Base-by-base conservation (phyloP, 371 early-diverging fungal species). In the Nematocida sp. region DNA sequence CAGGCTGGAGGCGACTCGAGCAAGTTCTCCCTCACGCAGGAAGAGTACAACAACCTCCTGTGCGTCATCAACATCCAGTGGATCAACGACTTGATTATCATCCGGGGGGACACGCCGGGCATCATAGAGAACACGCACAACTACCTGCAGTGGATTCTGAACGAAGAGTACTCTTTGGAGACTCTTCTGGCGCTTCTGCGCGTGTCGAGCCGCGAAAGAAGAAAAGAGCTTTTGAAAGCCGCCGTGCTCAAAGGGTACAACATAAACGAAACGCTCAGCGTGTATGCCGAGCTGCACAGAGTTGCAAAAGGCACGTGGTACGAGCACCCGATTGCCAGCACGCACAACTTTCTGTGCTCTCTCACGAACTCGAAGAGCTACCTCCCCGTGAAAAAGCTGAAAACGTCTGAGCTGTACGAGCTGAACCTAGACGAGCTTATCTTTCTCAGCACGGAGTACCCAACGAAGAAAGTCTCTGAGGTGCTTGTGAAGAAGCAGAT, bases 111-210 rank as follows among this genome's bases (percentile, higher is more conserved):
- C 13, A 62, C 63, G 11, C 58, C 74, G 36, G 74, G 74, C 8
- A 70, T 70, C 17, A 70, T 70, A n/a, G 74, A 70, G 25, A 70
- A 70, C 32, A 62, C 58, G 3, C 15, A 60, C 19, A 70, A 62
- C 74, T 70, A 70, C 27, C 34, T 70, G 25, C 40, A 60, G 29
- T 70, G 74, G 74, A 70, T 70, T 19, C 74, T 70, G 13, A 21
- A 13, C 4, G 74, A 70, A 31, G 74, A 70, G 50, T 70, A 70
- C 58, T 70, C 63, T 21, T 23, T 70, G 15, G 58, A 57, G 62
- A 60, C 50, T 0, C 40, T 70, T 17, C 21, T 70, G 48, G 49
- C 60, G 13, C 62, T 70, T 13, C 57, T 70, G 17, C 54, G 52
- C 27, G 74, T 70, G 13, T 70, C 74, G 32, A 70, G 19, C 52